Evolutionary conservation across 2,329 filamentous ascomycete species (phyloP), one percentile per base, ranked within the genome.

Genomic region (Exserohilum turcica): DNA sequence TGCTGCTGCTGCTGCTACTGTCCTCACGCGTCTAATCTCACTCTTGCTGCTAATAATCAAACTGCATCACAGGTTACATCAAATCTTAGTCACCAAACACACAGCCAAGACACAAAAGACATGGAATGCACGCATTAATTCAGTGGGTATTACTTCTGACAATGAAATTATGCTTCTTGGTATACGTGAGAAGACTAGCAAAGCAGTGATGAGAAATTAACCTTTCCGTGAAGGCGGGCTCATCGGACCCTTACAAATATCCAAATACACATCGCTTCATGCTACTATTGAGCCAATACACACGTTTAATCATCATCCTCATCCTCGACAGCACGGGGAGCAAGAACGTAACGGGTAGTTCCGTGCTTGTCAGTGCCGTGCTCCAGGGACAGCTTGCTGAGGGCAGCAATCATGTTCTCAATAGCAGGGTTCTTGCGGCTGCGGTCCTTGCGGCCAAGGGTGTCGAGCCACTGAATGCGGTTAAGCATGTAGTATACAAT

Each of bases 401-500:
- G 79, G 60, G 85, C 83, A 43, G 80, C 81, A 64, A 88, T 81
- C 74, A 86, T 84, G 76, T 87, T 86, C 80, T 87, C 85, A 72
- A 87, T 83, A 57, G 82, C 77, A 57, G 84, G 85, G 70, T 88
- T 84, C 76, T 84, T 82, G 66, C 78, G 76, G 68, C 78, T 81
- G 63, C 85, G 81, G 75, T 84, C 80, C 77, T 84, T 83, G 71
- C 85, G 82, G 56, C 85, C 85, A 29, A 88, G 79, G 70, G 87
- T 80, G 69, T 85, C 81, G 57, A 87, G 79, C 77, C 78, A 82
- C 29, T 74, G 63, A 63, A 86, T 80, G 69, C 79, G 77, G 78
- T 86, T 86, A 60, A 87, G 79, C 37, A 85, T 72, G 73, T 79
- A 83, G 78, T 87, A 87, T 57, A 86, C 82, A 64, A 87, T 85